These are phyloP conservation scores for Leccinum boreale DNA, from an alignment of 768 basidiomycete genomes.

Conservation along the genomic window DNA sequence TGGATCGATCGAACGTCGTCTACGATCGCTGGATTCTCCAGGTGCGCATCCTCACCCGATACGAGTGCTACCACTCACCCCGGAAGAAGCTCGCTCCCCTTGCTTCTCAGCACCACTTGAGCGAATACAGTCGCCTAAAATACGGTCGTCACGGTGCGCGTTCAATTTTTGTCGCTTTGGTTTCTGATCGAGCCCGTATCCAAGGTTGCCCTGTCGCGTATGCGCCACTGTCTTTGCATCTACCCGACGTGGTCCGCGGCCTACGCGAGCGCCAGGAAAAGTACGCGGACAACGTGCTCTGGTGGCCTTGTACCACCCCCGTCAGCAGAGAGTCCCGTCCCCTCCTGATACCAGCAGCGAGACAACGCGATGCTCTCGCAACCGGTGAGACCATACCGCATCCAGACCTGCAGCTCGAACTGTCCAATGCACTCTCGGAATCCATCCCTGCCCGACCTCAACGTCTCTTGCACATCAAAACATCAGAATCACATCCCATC, in stretches of 20 bases:
- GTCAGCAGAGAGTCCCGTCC: neutral
- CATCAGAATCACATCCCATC: slow-evolving; percentile 79
- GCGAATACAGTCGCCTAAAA: slow-evolving; percentile 69
- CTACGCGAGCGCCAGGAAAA: slow-evolving; percentile 51
- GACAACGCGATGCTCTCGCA: slow-evolving; percentile 24
- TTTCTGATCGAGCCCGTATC: neutral
- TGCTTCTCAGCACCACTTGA: slow-evolving; percentile 72
- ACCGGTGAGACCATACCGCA: slow-evolving; percentile 11
- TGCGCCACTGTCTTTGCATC: slow-evolving; percentile 57
- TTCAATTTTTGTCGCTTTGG: neutral
- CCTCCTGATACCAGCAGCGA: slow-evolving; percentile 17
- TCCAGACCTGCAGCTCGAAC: slow-evolving; percentile 43
- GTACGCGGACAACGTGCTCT: slow-evolving; percentile 37
- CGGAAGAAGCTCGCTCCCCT: slow-evolving; percentile 46
- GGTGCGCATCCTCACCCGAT: slow-evolving; percentile 6
- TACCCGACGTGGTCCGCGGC: slow-evolving; percentile 54
- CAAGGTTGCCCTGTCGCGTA: slow-evolving; percentile 59
- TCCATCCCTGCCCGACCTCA: slow-evolving; percentile 23
- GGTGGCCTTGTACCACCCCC: slow-evolving; percentile 42
- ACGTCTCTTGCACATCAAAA: slow-evolving; percentile 44
- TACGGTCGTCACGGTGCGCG: slow-evolving; percentile 46
- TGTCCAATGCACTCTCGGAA: slow-evolving; percentile 55
- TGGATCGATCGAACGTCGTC: neutral
- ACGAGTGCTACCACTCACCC: slow-evolving; percentile 1
- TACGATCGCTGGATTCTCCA: slow-evolving; percentile 22